These are phyloP conservation scores for Pythium volutum DNA, from an alignment of 352 stramenopile genomes.

Conservation along the genomic window DNA sequence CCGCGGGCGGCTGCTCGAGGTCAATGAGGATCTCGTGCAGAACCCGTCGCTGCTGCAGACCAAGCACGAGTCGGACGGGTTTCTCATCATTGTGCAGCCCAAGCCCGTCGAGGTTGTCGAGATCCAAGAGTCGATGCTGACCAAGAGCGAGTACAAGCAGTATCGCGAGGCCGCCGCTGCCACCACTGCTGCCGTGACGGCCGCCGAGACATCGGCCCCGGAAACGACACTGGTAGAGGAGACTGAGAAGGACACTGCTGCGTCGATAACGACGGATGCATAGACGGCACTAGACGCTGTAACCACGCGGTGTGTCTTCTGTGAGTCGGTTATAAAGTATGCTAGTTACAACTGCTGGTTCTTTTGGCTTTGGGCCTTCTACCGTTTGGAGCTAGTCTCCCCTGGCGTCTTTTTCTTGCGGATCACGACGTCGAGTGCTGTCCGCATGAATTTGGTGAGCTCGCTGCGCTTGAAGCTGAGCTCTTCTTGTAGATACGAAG, in stretches of 20 bases:
- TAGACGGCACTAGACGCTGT: constrained; percentile 9
- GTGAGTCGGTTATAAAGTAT: too few species aligned
- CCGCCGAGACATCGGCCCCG: neutral
- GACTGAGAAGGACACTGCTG: neutral
- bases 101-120: constrained; percentile 75
- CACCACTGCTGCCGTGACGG: too few species aligned
- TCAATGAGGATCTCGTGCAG: constrained; percentile 64
- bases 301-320: too few species aligned
- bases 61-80: constrained; percentile 71
- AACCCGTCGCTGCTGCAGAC: constrained; percentile 61
- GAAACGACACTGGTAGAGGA: neutral
- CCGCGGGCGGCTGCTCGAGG: constrained; percentile 70
- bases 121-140: constrained; percentile 81
- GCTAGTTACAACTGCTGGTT: constrained; percentile 7
- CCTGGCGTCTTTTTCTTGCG: constrained; percentile 50
- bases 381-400: constrained; percentile 18
- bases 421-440: constrained; percentile 78
- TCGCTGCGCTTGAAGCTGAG: constrained; percentile 77
- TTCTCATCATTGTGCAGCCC: constrained; percentile 78
- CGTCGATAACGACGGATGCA: neutral
- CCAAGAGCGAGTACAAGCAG: constrained; percentile 72
- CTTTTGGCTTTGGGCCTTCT: neutral
- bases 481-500: constrained; percentile 83
- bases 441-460: constrained; percentile 84
- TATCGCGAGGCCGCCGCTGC: constrained; percentile 34